A percentile compares a stretch with the other conserved stretches of the same genome.
These are phyloP conservation scores for Mycena floridula DNA, from an alignment of 768 basidiomycete genomes.

Conservation along the genomic window DNA sequence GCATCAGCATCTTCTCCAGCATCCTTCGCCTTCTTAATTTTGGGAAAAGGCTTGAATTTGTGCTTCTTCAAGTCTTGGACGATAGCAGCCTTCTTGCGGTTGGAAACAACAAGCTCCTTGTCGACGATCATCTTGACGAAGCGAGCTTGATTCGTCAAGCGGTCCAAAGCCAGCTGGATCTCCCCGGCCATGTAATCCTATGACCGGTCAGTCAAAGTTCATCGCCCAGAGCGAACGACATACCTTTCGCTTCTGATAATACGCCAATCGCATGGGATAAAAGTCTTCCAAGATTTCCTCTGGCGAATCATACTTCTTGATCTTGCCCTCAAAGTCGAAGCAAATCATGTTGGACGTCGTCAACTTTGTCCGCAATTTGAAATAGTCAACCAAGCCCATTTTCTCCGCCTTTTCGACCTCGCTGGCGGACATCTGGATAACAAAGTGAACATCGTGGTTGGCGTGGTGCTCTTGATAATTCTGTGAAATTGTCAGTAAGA, in stretches of 20 bases:
- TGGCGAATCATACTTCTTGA: conserved; percentile 84
- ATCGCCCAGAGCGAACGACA: conserved; percentile 6
- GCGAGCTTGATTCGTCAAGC: conserved; percentile 88
- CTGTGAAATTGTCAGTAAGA: conserved; percentile 32
- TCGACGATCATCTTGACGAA: conserved; percentile 96
- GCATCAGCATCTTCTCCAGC: conserved; percentile 55
- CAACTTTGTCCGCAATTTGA: conserved; percentile 83
- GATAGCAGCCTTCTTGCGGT: conserved; percentile 85
- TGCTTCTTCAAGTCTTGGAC: conserved; percentile 75
- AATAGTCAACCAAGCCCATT: conserved; percentile 85
- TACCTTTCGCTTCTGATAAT: conserved; percentile 96
- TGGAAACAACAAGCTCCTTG: conserved; percentile 73
- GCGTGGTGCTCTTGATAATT: conserved; percentile 98
- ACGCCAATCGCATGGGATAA: conserved; percentile 81
- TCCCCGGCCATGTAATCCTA: conserved; percentile 85
- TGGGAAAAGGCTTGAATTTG: conserved; percentile 91
- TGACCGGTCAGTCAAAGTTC: background rate
- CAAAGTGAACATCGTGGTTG: conserved; percentile 85
- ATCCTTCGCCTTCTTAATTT: conserved; percentile 59
- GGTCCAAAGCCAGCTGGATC: conserved; percentile 75
- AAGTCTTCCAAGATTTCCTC: conserved; percentile 94
- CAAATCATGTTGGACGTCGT: conserved; percentile 97
- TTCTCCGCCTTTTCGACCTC: conserved; percentile 83
- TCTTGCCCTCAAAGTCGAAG: conserved; percentile 94
- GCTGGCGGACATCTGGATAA: conserved; percentile 72